Percentiles rank a stretch among this genome's conserved stretches.
These are phyloP conservation scores for Xylaria sp. DNA, from an alignment of 2,329 filamentous ascomycete genomes.

Conservation along the genomic window DNA sequence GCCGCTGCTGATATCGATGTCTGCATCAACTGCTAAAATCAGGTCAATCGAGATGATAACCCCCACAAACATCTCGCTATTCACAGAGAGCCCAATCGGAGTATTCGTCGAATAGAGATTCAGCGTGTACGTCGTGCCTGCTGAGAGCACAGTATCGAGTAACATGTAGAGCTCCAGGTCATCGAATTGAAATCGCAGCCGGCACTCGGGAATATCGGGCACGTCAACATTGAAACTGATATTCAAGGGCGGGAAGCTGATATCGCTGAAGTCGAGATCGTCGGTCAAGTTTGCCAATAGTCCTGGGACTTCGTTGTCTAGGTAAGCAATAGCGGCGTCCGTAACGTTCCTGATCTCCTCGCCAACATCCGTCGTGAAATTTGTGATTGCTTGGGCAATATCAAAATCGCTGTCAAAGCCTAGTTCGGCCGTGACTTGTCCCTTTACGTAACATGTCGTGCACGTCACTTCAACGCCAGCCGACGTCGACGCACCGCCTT, in stretches of 20 bases:
- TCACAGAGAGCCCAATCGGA: constrained; percentile 55
- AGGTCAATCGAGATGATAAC: constrained; percentile 63
- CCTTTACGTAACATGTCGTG: constrained; percentile 63
- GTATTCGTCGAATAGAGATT: constrained; percentile 61
- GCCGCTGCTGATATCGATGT: constrained; percentile 63
- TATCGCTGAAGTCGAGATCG: constrained; percentile 44
- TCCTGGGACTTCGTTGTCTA: constrained; percentile 41
- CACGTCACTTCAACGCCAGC: constrained; percentile 57
- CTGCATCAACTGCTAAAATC: constrained; percentile 59
- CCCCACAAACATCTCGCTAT: constrained; percentile 57
- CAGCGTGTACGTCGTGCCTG: constrained; percentile 58
- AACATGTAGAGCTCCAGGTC: constrained; percentile 63
- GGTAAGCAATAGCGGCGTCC: constrained; percentile 42
- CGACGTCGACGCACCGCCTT: constrained; percentile 39
- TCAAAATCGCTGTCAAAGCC: constrained; percentile 57
- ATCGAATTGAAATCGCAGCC: constrained; percentile 61
- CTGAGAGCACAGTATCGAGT: constrained; percentile 56
- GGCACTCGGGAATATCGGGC: constrained; percentile 55
- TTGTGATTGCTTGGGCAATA: constrained; percentile 48
- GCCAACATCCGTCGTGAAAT: constrained; percentile 50
- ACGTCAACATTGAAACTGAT: constrained; percentile 58
- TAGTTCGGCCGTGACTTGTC: constrained; percentile 56
- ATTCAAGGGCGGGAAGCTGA: constrained; percentile 53
- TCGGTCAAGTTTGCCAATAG: constrained; percentile 33
- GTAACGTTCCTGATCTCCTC: constrained; percentile 52